phyloP scores from a whole-genome alignment of 2,329 filamentous ascomycete species.

The Pestalotiopsis sp. region DNA sequence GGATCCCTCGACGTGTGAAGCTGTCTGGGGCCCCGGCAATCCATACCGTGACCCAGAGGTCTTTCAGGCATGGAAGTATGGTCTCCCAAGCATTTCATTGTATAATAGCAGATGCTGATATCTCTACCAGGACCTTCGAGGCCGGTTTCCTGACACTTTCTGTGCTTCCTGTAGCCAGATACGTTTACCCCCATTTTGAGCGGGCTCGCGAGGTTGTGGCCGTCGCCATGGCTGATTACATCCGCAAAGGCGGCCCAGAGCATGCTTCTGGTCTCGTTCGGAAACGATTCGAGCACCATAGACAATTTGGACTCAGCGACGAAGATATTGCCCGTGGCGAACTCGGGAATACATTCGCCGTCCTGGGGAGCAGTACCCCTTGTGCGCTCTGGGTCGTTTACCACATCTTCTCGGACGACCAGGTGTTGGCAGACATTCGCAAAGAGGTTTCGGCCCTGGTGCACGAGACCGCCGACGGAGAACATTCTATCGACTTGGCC shows the following conservation, averaged over 20 bases:
- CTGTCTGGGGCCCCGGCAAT: slow-evolving; percentile 28
- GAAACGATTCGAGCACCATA: slow-evolving; percentile 26
- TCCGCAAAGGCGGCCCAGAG: slow-evolving; percentile 23
- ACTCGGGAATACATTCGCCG: slow-evolving; percentile 27
- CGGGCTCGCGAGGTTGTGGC: slow-evolving; percentile 18
- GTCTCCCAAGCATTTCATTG: background rate
- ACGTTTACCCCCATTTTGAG: slow-evolving; percentile 12
- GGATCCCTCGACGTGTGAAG: slow-evolving; percentile 24
- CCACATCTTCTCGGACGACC: slow-evolving; percentile 24
- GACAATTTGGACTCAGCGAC: slow-evolving; percentile 18
- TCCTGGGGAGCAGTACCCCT: slow-evolving; percentile 25
- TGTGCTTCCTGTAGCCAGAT: slow-evolving; percentile 17
- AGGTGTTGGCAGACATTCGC: slow-evolving; percentile 24
- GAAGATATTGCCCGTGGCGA: slow-evolving; percentile 29
- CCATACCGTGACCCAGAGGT: slow-evolving; percentile 25
- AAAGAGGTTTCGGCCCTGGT: background rate
- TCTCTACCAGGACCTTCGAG: slow-evolving; percentile 19
- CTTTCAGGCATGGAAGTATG: slow-evolving; percentile 24
- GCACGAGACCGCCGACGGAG: background rate
- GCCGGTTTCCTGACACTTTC: slow-evolving; percentile 20
- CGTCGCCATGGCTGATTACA: slow-evolving; percentile 22
- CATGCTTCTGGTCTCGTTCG: slow-evolving; percentile 24
- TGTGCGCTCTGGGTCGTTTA: slow-evolving; percentile 26
- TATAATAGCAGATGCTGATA: background rate
- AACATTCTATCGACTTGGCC: background rate